Evolutionary conservation across 2,329 filamentous ascomycete species (phyloP).

Genomic region (Cordyceps tenuipes): DNA sequence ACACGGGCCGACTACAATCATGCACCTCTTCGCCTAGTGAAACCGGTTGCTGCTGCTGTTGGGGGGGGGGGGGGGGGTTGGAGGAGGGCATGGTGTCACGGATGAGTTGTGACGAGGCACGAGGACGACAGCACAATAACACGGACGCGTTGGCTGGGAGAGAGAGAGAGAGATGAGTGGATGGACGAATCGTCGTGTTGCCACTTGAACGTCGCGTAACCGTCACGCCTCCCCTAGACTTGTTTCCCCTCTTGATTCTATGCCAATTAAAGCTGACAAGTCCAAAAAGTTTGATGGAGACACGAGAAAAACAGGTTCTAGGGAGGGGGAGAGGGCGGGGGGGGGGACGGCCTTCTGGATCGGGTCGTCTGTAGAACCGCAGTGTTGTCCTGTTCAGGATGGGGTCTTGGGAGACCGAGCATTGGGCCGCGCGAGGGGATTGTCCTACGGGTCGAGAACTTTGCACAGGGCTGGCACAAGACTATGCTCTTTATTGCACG

Average conservation of each 20-base stretch:
- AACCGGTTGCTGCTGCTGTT: not conserved
- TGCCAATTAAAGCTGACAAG: too few species aligned
- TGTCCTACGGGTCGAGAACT: too few species aligned
- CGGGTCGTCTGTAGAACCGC: not conserved
- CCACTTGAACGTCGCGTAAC: not conserved
- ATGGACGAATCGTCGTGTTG: not conserved
- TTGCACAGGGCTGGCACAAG: not conserved
- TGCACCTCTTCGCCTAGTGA: constrained; percentile 9
- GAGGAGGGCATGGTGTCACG: not conserved
- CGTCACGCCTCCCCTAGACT: not conserved
- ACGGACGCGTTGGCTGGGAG: not conserved
- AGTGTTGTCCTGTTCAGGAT: not conserved
- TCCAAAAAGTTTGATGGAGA: not conserved
- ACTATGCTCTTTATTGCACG: not conserved
- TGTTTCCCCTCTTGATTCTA: not conserved
- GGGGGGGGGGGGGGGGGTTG: not conserved
- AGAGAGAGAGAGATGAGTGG: not conserved
- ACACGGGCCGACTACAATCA: constrained; percentile 1
- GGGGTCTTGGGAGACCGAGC: not conserved
- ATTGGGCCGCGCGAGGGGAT: not conserved
- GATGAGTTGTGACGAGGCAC: not conserved
- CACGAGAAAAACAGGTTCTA: not conserved
- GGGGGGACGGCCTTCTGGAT: not conserved
- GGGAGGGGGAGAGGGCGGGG: too few species aligned
- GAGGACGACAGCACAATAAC: too few species aligned